Evolutionary conservation across 306 rosid genomes (phyloP).

Genomic region (Corylus avellana): DNA sequence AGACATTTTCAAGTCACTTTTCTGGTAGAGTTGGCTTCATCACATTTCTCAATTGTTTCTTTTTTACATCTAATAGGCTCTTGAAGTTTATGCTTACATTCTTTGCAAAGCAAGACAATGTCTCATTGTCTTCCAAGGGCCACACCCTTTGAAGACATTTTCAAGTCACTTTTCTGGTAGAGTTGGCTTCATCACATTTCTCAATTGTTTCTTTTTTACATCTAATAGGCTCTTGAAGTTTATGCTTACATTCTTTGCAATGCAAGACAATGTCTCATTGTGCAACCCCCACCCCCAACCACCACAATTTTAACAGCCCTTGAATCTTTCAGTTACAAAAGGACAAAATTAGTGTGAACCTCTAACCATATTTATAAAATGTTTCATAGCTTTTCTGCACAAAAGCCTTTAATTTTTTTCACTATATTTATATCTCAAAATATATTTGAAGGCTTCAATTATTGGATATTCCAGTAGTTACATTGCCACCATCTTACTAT

Average conservation of each 20-base stretch:
- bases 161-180: conserved; percentile 95
- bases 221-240: neutral
- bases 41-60: conserved; percentile 3
- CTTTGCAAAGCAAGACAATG: conserved; percentile 14
- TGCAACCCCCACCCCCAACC: too few species aligned
- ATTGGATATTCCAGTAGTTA: neutral
- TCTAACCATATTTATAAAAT: neutral
- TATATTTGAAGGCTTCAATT: conserved; percentile 1
- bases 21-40: conserved; percentile 60
- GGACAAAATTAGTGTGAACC: neutral
- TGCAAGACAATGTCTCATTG: conserved; percentile 13
- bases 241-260: conserved; percentile 12
- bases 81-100: neutral
- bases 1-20: conserved; percentile 92
- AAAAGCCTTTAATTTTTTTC: neutral
- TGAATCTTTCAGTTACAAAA: neutral
- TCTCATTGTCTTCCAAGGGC: conserved; percentile 32
- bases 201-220: conserved; percentile 3
- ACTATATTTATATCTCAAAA: neutral
- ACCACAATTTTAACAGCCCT: too few species aligned
- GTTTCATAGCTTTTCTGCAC: neutral
- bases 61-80: neutral
- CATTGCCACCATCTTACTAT: neutral
- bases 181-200: conserved; percentile 11
- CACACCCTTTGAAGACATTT: conserved; percentile 95